Base-by-base conservation (phyloP, 768 basidiomycete genomes). In the Sarcodon aspratus region DNA sequence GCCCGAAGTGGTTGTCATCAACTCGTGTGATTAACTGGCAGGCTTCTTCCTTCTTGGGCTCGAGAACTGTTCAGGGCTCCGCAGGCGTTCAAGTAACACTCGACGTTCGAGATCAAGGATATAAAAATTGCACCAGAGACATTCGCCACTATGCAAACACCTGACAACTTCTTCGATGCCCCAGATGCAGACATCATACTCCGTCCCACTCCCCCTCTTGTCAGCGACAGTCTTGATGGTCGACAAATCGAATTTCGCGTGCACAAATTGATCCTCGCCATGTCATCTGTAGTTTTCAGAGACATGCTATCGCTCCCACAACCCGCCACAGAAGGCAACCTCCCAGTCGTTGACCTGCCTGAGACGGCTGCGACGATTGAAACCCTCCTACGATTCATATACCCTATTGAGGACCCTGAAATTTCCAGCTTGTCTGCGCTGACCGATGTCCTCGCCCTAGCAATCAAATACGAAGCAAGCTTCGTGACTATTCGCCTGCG, bases 361-460 rank as follows among this genome's bases (percentile, higher is more conserved):
- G 40, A 42, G 40, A 42, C 40, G 8, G 18, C 48, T 13, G 33
- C 34, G 7, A 35, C 37, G 6, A 34, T 45, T 6, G 60, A 61
- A 12, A 36, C 51, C 12, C 58, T 66, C 35, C 54, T 51, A 13
- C 44, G 68, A 35, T 63, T 65, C 17, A 71, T 71, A 50, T 53
- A 53, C 34, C 64, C 72, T 45, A 53, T 47, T n/a, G 57, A 66
- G 9, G 57, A 74, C 33, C 63, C 64, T 13, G 65, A 64, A 13
- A 58, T 74, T 9, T 63, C 73, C 34, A 60, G 66, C 52, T 63
- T 74, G 56, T 61, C 70, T 42, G 64, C 68, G 43, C 71, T 72
- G 0, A 57, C 70, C 8, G 68, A 66, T 42, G 66, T 67, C 8
- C 66, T 66, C 10, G 52, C 54, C 18, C 2, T 11, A 13, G 40